phyloP scores from a whole-genome alignment of 257 asterid species.

The Paulownia fortunei region DNA sequence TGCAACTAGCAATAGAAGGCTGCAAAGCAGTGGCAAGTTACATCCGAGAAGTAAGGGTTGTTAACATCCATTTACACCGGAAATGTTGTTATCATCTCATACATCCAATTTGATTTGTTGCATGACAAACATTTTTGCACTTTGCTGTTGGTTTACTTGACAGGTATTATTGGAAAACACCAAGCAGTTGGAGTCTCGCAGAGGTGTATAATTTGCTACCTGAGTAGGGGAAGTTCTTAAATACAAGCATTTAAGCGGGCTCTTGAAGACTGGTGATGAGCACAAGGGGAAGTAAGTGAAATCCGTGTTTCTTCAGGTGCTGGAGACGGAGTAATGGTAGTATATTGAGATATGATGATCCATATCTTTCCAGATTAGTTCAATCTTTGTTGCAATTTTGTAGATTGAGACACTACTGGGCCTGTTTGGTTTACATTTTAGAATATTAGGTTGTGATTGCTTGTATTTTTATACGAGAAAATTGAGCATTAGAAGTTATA shows the following conservation, averaged over 20 bases:
- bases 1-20: slow-evolving; percentile 93
- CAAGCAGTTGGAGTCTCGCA: slow-evolving; percentile 68
- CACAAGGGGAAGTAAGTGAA: not conserved
- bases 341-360: not conserved
- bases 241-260: not conserved
- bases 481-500: not conserved
- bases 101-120: not conserved
- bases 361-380: not conserved
- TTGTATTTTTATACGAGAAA: not conserved
- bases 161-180: slow-evolving; percentile 81
- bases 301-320: not conserved
- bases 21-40: slow-evolving; percentile 90
- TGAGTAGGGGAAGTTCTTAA: slow-evolving; percentile 4
- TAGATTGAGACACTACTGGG: not conserved
- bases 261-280: not conserved
- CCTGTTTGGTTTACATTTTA: not conserved
- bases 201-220: slow-evolving; percentile 51
- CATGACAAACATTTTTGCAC: not conserved
- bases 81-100: not conserved
- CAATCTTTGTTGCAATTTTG: not conserved
- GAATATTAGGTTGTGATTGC: not conserved
- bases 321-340: not conserved
- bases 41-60: slow-evolving; percentile 72
- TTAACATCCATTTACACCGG: not conserved
- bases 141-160: slow-evolving; percentile 22